These are phyloP conservation scores for Talaromyces proteolyticus DNA, from an alignment of 495 filamentous ascomycete species.

Conservation along the genomic window DNA sequence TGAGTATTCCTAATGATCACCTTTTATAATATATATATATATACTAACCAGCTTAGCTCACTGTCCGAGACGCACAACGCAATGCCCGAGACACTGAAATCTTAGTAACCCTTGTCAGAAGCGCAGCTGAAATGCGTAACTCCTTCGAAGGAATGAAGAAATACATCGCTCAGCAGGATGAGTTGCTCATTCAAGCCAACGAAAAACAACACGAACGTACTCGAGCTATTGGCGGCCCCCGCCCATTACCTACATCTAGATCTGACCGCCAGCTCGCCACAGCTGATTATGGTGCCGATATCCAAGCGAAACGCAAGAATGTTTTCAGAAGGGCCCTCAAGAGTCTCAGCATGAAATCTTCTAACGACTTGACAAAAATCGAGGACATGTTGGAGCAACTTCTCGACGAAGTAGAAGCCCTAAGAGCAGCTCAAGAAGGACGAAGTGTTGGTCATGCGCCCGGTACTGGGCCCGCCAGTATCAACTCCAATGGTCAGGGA, in stretches of 20 bases:
- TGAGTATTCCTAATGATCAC: constrained; percentile 34
- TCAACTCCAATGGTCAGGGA: constrained; percentile 28
- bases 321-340: constrained; percentile 89
- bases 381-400: constrained; percentile 94
- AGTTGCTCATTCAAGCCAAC: constrained; percentile 72
- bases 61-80: constrained; percentile 92
- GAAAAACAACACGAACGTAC: constrained; percentile 83
- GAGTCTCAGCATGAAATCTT: constrained; percentile 77
- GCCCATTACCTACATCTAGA: constrained; percentile 63
- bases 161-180: constrained; percentile 81
- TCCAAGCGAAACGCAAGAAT: constrained; percentile 74
- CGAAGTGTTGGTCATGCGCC: constrained; percentile 6
- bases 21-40: not conserved
- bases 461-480: constrained; percentile 20
- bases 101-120: constrained; percentile 85
- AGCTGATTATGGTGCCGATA: constrained; percentile 66
- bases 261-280: constrained; percentile 47
- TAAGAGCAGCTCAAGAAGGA: constrained; percentile 58
- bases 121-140: constrained; percentile 94
- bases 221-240: constrained; percentile 77
- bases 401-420: constrained; percentile 80
- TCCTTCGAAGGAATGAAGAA: constrained; percentile 96
- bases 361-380: constrained; percentile 83
- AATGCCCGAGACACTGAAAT: constrained; percentile 97
- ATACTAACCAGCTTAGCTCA: constrained; percentile 57